Evolutionary conservation across 2,329 filamentous ascomycete species (phyloP).

Genomic region (Metarhizium album): DNA sequence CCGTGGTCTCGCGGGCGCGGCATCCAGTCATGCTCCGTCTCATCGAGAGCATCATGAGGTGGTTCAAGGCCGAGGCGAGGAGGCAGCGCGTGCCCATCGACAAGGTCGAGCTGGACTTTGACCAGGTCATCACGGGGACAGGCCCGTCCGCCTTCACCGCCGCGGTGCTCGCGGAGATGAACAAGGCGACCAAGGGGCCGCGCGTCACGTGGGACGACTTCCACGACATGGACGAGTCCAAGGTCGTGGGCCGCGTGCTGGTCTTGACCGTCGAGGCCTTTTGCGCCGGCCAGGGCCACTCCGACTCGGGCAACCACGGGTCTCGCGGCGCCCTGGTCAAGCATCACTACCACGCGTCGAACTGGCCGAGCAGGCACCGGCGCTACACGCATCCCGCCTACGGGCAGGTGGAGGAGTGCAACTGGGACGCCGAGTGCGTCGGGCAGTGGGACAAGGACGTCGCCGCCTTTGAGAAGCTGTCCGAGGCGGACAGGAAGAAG

Average conservation of each 20-base stretch:
- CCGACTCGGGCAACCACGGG: slow-evolving; percentile 60
- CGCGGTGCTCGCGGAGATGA: slow-evolving; percentile 56
- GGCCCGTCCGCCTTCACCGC: slow-evolving; percentile 60
- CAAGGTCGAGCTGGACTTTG: slow-evolving; percentile 56
- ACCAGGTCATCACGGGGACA: slow-evolving; percentile 63
- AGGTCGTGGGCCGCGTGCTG: slow-evolving; percentile 51
- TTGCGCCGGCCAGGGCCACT: slow-evolving; percentile 63
- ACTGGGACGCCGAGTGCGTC: slow-evolving; percentile 57
- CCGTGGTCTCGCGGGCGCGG: slow-evolving; percentile 57
- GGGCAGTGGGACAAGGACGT: slow-evolving; percentile 55
- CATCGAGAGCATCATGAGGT: slow-evolving; percentile 57
- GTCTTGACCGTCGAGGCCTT: slow-evolving; percentile 63
- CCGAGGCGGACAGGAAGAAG: slow-evolving; percentile 48
- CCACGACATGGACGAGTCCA: slow-evolving; percentile 55
- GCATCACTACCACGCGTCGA: slow-evolving; percentile 65
- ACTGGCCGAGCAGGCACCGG: slow-evolving; percentile 58
- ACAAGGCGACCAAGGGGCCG: slow-evolving; percentile 24
- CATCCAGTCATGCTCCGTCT: slow-evolving; percentile 58
- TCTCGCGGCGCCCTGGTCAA: slow-evolving; percentile 56
- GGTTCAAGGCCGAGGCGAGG: slow-evolving; percentile 49
- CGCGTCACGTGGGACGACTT: slow-evolving; percentile 52
- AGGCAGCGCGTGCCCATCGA: slow-evolving; percentile 48
- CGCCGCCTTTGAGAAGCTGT: slow-evolving; percentile 45
- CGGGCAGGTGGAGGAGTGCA: slow-evolving; percentile 60
- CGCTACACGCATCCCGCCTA: slow-evolving; percentile 58